Conservation (phyloP, 2,329 filamentous ascomycete genomes). For the Sporothrix mexicana region DNA sequence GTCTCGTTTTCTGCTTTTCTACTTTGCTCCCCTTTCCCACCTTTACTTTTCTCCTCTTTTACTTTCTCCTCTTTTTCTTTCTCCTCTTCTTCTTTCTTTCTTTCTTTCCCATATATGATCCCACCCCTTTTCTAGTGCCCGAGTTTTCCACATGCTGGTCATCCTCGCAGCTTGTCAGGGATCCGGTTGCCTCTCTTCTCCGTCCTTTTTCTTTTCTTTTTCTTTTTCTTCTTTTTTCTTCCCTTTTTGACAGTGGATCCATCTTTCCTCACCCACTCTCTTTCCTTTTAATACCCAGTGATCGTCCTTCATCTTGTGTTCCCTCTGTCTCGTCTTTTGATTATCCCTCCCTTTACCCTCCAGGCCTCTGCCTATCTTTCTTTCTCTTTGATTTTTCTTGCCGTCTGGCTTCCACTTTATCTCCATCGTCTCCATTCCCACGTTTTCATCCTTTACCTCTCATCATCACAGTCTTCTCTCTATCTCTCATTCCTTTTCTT, state of each 20-base stretch:
- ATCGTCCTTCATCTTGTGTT: slow-evolving; percentile 26
- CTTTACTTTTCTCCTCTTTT: not conserved
- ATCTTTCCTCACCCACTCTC: not conserved
- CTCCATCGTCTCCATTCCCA: slow-evolving; percentile 26
- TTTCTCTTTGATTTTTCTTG: not conserved
- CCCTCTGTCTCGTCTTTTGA: not conserved
- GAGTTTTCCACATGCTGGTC: not conserved
- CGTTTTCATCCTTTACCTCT: not conserved
- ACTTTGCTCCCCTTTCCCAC: not conserved
- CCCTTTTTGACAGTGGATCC: not conserved
- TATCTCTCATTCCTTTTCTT: not conserved
- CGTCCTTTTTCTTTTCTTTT: not conserved
- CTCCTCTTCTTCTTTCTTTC: not conserved
- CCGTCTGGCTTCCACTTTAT: not conserved
- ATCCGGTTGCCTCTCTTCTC: not conserved
- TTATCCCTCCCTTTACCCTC: not conserved
- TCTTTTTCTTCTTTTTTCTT: not conserved
- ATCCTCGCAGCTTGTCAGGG: not conserved
- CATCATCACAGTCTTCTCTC: not conserved
- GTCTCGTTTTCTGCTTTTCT: not conserved
- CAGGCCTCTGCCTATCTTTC: not conserved
- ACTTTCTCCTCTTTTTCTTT: not conserved
- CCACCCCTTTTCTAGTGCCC: not conserved
- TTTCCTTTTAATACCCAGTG: slow-evolving; percentile 25
- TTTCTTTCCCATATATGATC: not conserved